phyloP scores from a whole-genome alignment of 208 protist species.

The Leishmania arabica region DNA sequence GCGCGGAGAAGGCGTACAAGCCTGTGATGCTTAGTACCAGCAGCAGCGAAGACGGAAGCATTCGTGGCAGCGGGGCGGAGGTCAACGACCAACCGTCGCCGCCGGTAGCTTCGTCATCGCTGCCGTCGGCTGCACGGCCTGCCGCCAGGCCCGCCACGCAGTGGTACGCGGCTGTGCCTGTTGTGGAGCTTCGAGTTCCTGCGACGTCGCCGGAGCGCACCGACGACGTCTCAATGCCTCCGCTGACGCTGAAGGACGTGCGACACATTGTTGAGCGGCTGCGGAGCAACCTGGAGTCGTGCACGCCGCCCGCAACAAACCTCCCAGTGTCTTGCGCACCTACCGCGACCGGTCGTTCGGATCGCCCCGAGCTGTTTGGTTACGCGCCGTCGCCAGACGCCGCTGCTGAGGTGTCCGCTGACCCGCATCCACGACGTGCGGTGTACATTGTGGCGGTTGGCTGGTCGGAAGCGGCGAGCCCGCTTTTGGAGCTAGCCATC shows the following conservation, averaged over 20 bases:
- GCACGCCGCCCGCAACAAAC: neutral
- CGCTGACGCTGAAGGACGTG: conserved; percentile 19
- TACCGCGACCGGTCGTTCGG: neutral
- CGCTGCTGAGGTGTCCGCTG: neutral
- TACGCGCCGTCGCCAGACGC: neutral
- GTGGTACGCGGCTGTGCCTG: conserved; percentile 24
- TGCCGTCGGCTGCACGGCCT: neutral
- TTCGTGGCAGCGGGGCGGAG: neutral
- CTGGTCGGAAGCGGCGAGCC: conserved; percentile 46
- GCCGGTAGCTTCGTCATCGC: neutral
- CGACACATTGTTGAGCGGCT: conserved; percentile 17
- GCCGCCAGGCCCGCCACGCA: neutral
- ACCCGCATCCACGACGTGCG: neutral
- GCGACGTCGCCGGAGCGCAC: neutral
- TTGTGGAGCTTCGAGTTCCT: conserved; percentile 17
- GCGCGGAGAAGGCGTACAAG: neutral
- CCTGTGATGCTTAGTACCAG: no score
- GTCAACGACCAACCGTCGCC: neutral
- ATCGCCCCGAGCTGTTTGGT: neutral
- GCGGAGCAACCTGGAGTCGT: conserved; percentile 2
- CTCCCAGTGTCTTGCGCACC: neutral
- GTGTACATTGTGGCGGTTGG: conserved; percentile 41
- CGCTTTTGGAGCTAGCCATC: conserved; percentile 45
- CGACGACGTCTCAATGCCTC: conserved; percentile 16
- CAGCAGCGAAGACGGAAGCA: neutral